Conservation (phyloP, 2,329 filamentous ascomycete species). For the Trichoderma endophyticum region DNA sequence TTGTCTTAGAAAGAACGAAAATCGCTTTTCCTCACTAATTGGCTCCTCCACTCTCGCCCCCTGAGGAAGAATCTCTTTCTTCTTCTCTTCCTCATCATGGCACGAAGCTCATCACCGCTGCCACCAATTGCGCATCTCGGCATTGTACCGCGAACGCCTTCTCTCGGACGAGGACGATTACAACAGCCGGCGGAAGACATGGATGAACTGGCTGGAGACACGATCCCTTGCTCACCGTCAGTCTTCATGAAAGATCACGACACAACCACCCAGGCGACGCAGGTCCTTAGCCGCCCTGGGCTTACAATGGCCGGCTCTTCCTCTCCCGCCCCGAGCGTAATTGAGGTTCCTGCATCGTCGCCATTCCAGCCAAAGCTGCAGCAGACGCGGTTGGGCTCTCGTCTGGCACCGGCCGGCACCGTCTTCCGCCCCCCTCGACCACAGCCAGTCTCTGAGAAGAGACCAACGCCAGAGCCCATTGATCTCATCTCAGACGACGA, state of each 20-base stretch:
- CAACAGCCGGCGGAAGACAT: constrained; percentile 34
- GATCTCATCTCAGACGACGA: constrained; percentile 52
- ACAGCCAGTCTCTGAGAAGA: constrained; percentile 30
- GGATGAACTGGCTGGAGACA: constrained; percentile 44
- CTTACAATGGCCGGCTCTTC: constrained; percentile 36
- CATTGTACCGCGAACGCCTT: constrained; percentile 29
- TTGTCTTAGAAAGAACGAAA: constrained; percentile 8
- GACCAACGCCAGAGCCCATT: constrained; percentile 41
- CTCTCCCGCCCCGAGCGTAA: constrained; percentile 42
- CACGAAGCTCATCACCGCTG: constrained; percentile 31
- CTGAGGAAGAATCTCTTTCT: constrained; percentile 6
- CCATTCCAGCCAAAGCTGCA: constrained; percentile 52
- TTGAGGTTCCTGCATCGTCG: constrained; percentile 90
- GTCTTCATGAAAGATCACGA: constrained; percentile 33
- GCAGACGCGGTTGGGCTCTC: constrained; percentile 42
- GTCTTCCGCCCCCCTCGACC: constrained; percentile 53
- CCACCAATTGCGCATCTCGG: constrained; percentile 32
- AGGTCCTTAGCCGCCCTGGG: constrained; percentile 42
- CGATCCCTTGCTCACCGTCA: constrained; percentile 44
- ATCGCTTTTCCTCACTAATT: constrained; percentile 16
- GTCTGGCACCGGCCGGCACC: constrained; percentile 76
- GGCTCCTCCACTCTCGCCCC: background rate
- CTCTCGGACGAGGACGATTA: constrained; percentile 23
- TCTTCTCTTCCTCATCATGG: constrained; percentile 26
- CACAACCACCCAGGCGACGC: constrained; percentile 44